Conservation (phyloP, 108 stramenopile species). For the Conticribra guillardii region DNA sequence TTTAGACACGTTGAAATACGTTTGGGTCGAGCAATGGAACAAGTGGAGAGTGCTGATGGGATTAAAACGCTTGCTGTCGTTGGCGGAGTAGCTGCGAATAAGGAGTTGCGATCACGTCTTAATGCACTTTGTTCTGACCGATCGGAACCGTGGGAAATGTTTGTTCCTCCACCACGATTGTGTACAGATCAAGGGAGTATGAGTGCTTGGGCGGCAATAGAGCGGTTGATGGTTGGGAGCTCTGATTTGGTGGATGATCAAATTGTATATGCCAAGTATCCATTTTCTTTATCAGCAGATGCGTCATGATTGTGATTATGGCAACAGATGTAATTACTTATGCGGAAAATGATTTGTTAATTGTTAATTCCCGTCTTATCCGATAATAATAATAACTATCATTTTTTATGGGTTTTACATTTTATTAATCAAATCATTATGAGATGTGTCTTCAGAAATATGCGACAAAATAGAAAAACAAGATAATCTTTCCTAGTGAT, state of each 20-base stretch:
- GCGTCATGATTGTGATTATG: not conserved
- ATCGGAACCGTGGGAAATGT: conserved; percentile 72
- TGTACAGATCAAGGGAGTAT: conserved; percentile 98
- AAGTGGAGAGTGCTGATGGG: conserved; percentile 52
- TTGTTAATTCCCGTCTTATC: too few species aligned
- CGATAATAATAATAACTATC: too few species aligned
- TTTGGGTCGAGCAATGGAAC: conserved; percentile 77
- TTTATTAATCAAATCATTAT: too few species aligned
- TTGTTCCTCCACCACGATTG: conserved; percentile 90
- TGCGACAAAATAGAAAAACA: too few species aligned
- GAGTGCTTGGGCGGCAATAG: conserved; percentile 96
- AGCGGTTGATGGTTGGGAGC: conserved; percentile 81
- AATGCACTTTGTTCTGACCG: conserved; percentile 59
- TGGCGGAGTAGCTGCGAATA: conserved; percentile 97
- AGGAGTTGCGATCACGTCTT: conserved; percentile 81
- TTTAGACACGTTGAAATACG: conserved; percentile 93
- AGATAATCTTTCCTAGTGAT: too few species aligned
- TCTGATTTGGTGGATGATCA: conserved; percentile 80
- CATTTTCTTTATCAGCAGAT: conserved; percentile 53
- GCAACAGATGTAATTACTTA: too few species aligned
- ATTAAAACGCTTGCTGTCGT: conserved; percentile 92
- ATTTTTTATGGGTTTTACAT: too few species aligned
- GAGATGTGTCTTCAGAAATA: too few species aligned
- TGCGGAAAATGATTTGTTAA: too few species aligned
- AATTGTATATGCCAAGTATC: conserved; percentile 87